Conservation (phyloP, 176 grass and related monocot species). For the barley (Hordeum vulgare) region DNA sequence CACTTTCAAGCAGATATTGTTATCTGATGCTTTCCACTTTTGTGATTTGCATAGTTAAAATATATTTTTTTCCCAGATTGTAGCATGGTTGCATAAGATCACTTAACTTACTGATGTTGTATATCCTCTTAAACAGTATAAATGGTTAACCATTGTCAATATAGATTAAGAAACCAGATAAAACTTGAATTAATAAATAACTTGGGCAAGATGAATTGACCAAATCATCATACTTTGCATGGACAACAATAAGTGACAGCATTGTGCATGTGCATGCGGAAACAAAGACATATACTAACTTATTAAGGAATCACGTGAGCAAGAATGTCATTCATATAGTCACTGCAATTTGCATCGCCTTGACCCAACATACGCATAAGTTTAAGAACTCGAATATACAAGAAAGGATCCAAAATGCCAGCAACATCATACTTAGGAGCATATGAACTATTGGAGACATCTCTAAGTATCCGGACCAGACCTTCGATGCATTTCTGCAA, state of each 20-base stretch:
- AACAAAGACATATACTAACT: too few relatives aligned
- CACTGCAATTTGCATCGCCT: slow-evolving; percentile 85
- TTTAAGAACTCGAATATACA: slow-evolving; percentile 92
- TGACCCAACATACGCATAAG: slow-evolving; percentile 80
- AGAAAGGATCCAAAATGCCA: slow-evolving; percentile 94
- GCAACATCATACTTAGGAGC: slow-evolving; percentile 93
- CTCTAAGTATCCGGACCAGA: slow-evolving; percentile 78
- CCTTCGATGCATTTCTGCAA: slow-evolving; percentile 84
- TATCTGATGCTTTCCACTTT: not conserved
- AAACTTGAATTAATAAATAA: too few relatives aligned
- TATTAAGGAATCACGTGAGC: too few relatives aligned
- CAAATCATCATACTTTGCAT: too few relatives aligned
- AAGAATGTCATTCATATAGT: too few relatives aligned
- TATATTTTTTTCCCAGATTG: not conserved
- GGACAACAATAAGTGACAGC: too few relatives aligned
- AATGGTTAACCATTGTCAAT: too few relatives aligned
- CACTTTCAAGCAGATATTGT: not conserved
- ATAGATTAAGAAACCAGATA: too few relatives aligned
- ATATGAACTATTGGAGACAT: slow-evolving; percentile 95
- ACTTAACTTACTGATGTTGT: too few relatives aligned
- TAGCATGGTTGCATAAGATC: not conserved
- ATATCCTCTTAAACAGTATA: too few relatives aligned
- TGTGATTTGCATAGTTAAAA: not conserved
- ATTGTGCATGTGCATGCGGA: too few relatives aligned
- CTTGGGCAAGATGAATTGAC: too few relatives aligned